Percentiles rank a stretch among this genome's conserved stretches.
phyloP scores from a whole-genome alignment of 306 rosid species.

The Vigna hirtella region DNA sequence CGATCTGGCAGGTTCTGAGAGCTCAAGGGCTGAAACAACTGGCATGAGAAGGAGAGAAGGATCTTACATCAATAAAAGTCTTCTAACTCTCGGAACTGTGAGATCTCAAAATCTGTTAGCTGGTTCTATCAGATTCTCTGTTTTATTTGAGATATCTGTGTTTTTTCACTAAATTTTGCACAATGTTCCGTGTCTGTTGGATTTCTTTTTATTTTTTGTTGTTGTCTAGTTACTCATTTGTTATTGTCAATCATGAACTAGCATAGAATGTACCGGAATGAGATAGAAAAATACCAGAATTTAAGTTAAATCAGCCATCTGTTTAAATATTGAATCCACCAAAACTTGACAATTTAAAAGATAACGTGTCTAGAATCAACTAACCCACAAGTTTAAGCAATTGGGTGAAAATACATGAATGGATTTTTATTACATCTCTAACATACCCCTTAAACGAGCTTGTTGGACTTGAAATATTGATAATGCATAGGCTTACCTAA shows the following conservation, averaged over 20 bases:
- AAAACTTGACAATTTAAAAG: background rate
- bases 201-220: background rate
- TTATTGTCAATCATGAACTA: background rate
- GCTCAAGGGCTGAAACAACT: conserved; percentile 98
- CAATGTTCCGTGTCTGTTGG: background rate
- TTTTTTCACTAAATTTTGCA: background rate
- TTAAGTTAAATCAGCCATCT: background rate
- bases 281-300: background rate
- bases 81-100: conserved; percentile 98
- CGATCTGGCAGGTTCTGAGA: conserved; percentile 99
- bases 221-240: background rate
- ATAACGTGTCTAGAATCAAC: background rate
- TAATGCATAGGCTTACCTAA: background rate
- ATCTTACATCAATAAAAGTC: conserved; percentile 94
- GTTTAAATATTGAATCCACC: background rate
- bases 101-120: conserved; percentile 57
- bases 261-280: background rate
- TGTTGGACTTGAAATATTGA: background rate
- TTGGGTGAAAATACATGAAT: background rate
- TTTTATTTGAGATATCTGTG: conserved; percentile 14
- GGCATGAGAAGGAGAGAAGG: conserved; percentile 98
- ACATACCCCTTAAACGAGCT: background rate
- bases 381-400: background rate
- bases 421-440: background rate
- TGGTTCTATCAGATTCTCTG: conserved; percentile 22